Conservation (phyloP, 805 yeast genomes). For the Zygosaccharomyces bailii region DNA sequence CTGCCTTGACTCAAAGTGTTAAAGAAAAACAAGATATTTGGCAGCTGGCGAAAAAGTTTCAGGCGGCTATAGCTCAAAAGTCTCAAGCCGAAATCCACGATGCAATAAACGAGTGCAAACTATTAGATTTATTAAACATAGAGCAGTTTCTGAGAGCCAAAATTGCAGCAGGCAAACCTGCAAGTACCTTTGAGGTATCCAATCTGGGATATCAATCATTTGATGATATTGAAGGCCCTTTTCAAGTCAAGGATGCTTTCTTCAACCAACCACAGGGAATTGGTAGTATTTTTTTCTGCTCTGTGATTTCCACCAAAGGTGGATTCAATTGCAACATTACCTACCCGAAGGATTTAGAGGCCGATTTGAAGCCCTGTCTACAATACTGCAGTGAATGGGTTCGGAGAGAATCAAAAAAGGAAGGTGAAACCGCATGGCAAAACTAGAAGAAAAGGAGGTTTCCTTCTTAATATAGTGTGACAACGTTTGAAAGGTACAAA, state of each 20-base stretch:
- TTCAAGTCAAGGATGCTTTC: constrained; percentile 21
- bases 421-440: neutral
- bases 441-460: neutral
- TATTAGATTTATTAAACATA: constrained; percentile 24
- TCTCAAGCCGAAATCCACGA: constrained; percentile 12
- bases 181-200: constrained; percentile 31
- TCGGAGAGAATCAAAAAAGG: neutral
- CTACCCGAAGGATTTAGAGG: constrained; percentile 19
- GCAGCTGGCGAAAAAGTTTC: constrained; percentile 19
- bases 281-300: constrained; percentile 23
- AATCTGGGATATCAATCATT: constrained; percentile 30
- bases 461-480: too few species aligned
- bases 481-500: too few species aligned
- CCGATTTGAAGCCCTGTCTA: constrained; percentile 6
- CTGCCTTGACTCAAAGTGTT: constrained; percentile 12
- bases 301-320: constrained; percentile 27
- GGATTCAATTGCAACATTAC: constrained; percentile 28
- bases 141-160: constrained; percentile 21
- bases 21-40: constrained; percentile 12
- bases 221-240: constrained; percentile 10
- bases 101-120: constrained; percentile 20
- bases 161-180: constrained; percentile 19
- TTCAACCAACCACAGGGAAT: constrained; percentile 33
- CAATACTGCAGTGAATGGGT: neutral
- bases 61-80: constrained; percentile 5